A percentile compares a stretch with the other conserved stretches of the same genome.
phyloP scores from a whole-genome alignment of 1,139 yeast species.

The Saccharomyces hybrid region DNA sequence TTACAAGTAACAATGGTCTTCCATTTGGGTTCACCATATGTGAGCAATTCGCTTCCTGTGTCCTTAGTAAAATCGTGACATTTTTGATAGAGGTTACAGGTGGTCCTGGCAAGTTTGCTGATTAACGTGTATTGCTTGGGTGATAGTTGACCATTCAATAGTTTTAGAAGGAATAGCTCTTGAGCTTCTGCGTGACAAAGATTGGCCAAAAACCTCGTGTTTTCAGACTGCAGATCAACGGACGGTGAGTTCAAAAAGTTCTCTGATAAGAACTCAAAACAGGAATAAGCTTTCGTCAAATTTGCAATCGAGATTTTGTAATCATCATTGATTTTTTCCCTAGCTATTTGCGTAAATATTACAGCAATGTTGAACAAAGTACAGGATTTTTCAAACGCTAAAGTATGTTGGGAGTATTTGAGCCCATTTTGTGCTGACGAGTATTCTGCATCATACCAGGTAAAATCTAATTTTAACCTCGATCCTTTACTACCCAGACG shows the following conservation, averaged over 20 bases:
- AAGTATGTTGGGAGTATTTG: slow-evolving; percentile 51
- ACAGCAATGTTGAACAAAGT: slow-evolving; percentile 69
- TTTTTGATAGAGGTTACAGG: slow-evolving; percentile 49
- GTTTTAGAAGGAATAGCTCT: slow-evolving; percentile 66
- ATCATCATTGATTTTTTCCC: slow-evolving; percentile 37
- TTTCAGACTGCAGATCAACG: slow-evolving; percentile 62
- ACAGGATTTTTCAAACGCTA: slow-evolving; percentile 88
- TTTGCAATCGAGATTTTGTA: slow-evolving; percentile 53
- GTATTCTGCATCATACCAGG: slow-evolving; percentile 69
- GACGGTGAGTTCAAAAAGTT: slow-evolving; percentile 89
- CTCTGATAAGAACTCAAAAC: slow-evolving; percentile 63
- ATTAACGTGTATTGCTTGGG: slow-evolving; percentile 54
- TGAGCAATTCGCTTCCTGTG: slow-evolving; percentile 38
- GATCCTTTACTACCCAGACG: slow-evolving; percentile 59
- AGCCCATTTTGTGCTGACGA: slow-evolving; percentile 36
- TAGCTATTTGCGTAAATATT: slow-evolving; percentile 42
- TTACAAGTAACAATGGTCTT: slow-evolving; percentile 38
- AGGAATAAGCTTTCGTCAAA: slow-evolving; percentile 75
- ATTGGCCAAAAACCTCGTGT: slow-evolving; percentile 55
- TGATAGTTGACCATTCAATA: slow-evolving; percentile 37
- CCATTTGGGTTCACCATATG: slow-evolving; percentile 38
- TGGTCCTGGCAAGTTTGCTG: slow-evolving; percentile 61
- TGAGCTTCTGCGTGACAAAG: slow-evolving; percentile 83
- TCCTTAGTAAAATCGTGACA: slow-evolving; percentile 40
- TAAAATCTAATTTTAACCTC: slow-evolving; percentile 55